Evolutionary conservation across 805 yeast genomes (phyloP).

Genomic region (Candida xyloterini): DNA sequence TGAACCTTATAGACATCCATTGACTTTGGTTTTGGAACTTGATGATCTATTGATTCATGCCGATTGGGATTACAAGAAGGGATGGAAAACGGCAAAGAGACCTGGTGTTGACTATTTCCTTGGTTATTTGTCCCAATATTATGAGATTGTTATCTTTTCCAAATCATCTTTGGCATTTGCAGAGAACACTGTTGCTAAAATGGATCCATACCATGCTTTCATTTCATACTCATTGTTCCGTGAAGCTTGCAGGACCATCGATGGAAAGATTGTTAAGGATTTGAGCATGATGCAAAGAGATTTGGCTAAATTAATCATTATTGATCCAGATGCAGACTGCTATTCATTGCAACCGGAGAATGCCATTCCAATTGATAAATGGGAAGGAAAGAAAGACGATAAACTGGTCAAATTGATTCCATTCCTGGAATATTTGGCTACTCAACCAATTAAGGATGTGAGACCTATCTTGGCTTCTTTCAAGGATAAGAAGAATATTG

Average conservation of each 20-base stretch:
- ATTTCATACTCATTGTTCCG: slow-evolving; percentile 83
- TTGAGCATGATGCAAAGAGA: slow-evolving; percentile 89
- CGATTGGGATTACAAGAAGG: slow-evolving; percentile 85
- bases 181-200: slow-evolving; percentile 78
- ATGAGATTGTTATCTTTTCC: slow-evolving; percentile 90
- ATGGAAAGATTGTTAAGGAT: slow-evolving; percentile 89
- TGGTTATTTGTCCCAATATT: slow-evolving; percentile 91
- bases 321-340: slow-evolving; percentile 74
- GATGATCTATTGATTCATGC: slow-evolving; percentile 91
- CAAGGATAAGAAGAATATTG: slow-evolving; percentile 59
- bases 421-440: slow-evolving; percentile 89
- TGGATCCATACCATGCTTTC: slow-evolving; percentile 91
- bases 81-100: slow-evolving; percentile 99
- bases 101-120: slow-evolving; percentile 97
- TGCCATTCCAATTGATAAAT: slow-evolving; percentile 77
- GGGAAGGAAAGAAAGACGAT: slow-evolving; percentile 88
- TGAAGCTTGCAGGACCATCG: slow-evolving; percentile 87
- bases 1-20: slow-evolving; percentile 87
- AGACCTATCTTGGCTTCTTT: slow-evolving; percentile 82
- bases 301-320: slow-evolving; percentile 68
- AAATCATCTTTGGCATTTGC: slow-evolving; percentile 82
- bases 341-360: slow-evolving; percentile 88
- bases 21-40: slow-evolving; percentile 82
- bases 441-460: slow-evolving; percentile 79
- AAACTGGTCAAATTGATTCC: slow-evolving; percentile 79